Percentiles rank a stretch among this genome's conserved stretches.
These are phyloP conservation scores for Mycena amicta DNA, from an alignment of 768 basidiomycete species.

Conservation along the genomic window DNA sequence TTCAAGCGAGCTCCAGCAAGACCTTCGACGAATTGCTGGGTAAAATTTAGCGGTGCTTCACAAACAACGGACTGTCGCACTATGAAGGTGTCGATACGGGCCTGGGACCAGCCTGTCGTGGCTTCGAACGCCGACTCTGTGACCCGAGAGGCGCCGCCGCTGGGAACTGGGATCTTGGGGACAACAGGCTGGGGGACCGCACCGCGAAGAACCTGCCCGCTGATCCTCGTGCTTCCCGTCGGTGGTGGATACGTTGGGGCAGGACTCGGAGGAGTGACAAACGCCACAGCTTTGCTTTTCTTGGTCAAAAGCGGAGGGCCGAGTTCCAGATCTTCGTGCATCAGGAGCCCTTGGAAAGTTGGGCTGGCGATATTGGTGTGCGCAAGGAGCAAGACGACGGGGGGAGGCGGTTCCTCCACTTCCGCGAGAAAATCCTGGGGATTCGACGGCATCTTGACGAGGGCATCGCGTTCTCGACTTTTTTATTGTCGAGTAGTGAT, in stretches of 20 bases:
- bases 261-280: not conserved
- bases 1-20: no score
- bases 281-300: not conserved
- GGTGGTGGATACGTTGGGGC: not conserved
- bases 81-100: not conserved
- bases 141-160: constrained; percentile 1
- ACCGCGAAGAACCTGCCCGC: not conserved
- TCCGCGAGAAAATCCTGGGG: not conserved
- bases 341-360: not conserved
- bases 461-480: not conserved
- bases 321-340: constrained; percentile 4
- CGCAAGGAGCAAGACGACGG: constrained; percentile 3
- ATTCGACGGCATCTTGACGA: not conserved
- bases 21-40: not conserved
- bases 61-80: not conserved
- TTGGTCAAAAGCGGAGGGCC: not conserved
- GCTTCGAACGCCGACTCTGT: not conserved
- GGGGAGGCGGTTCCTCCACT: not conserved
- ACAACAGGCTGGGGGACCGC: not conserved
- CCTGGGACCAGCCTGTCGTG: not conserved
- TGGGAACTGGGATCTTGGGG: not conserved
- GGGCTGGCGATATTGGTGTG: constrained; percentile 1
- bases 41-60: not conserved
- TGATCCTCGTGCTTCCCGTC: not conserved
- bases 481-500: not conserved